A percentile compares a stretch with the other conserved stretches of the same genome.
phyloP scores from a whole-genome alignment of 164 flowering plant species.

The Magnolia sinica region DNA sequence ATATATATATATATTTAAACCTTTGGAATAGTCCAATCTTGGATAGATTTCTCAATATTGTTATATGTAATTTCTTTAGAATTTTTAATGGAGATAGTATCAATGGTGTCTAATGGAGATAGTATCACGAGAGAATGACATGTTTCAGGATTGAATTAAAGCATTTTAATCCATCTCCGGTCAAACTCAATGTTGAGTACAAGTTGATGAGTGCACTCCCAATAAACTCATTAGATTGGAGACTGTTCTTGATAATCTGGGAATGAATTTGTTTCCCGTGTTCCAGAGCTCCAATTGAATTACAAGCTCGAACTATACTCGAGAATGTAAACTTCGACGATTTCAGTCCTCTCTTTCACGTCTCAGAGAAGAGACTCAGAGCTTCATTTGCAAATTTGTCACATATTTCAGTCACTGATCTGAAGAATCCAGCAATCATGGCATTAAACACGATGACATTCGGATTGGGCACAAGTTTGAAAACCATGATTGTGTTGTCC shows the following conservation, averaged over 20 bases:
- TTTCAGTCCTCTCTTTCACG: slow-evolving; percentile 39
- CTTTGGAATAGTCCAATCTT: too few relatives aligned
- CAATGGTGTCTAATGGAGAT: too few relatives aligned
- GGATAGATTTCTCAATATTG: too few relatives aligned
- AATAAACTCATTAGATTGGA: slow-evolving; percentile 50
- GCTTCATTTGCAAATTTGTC: slow-evolving; percentile 32
- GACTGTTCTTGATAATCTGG: slow-evolving; percentile 39
- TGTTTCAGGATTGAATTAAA: slow-evolving; percentile 38
- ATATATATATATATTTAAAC: too few relatives aligned
- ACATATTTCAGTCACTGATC: slow-evolving; percentile 16
- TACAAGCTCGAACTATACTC: slow-evolving; percentile 48
- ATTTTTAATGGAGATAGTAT: too few relatives aligned
- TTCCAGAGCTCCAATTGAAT: slow-evolving; percentile 28
- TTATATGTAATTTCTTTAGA: too few relatives aligned
- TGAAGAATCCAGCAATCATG: slow-evolving; percentile 50
- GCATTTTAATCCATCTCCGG: slow-evolving; percentile 38
- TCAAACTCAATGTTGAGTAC: slow-evolving; percentile 37
- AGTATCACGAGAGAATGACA: slow-evolving; percentile 39
- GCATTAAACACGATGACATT: slow-evolving; percentile 61
- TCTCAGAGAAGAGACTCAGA: slow-evolving; percentile 36
- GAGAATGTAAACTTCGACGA: slow-evolving; percentile 56
- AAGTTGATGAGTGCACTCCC: slow-evolving; percentile 50
- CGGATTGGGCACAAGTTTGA: slow-evolving; percentile 30
- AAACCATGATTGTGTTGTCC: slow-evolving; percentile 30
- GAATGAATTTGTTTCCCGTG: slow-evolving; percentile 63